phyloP scores from a whole-genome alignment of 305 asterid genomes.

The Plantago coronopus region DNA sequence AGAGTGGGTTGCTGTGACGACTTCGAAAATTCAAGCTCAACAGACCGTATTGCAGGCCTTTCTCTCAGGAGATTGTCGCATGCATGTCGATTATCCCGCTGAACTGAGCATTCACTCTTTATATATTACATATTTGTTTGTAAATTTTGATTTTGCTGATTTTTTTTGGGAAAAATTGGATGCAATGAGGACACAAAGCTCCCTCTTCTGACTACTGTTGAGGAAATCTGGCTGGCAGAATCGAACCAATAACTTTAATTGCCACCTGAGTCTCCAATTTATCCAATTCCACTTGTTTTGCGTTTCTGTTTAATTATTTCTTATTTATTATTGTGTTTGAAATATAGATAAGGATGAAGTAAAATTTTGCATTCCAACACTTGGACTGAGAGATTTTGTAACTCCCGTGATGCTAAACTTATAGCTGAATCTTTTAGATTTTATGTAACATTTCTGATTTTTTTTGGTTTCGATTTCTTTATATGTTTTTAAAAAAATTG shows the following conservation, averaged over 20 bases:
- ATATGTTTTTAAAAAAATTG: slow-evolving; percentile 1
- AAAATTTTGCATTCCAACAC: slow-evolving; percentile 34
- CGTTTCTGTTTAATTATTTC: neutral
- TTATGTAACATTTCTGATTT: neutral
- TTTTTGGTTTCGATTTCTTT: slow-evolving; percentile 6
- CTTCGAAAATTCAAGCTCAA: slow-evolving; percentile 52
- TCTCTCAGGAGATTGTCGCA: slow-evolving; percentile 26
- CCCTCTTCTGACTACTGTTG: slow-evolving; percentile 45
- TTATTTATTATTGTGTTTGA: neutral
- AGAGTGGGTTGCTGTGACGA: slow-evolving; percentile 40
- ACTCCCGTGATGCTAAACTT: slow-evolving; percentile 27
- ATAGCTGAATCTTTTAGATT: slow-evolving; percentile 31
- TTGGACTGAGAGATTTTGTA: slow-evolving; percentile 36
- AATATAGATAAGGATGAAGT: slow-evolving; percentile 35
- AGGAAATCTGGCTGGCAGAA: slow-evolving; percentile 42
- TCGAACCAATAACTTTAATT: slow-evolving; percentile 33
- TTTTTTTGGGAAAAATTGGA: slow-evolving; percentile 10
- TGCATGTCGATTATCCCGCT: slow-evolving; percentile 50
- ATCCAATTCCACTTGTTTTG: no score
- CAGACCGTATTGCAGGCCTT: slow-evolving; percentile 53
- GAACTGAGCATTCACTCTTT: slow-evolving; percentile 28
- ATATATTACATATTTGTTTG: no score
- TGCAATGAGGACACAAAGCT: slow-evolving; percentile 45
- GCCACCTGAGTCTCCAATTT: slow-evolving; percentile 32
- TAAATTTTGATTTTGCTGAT: neutral